Evolutionary conservation across 495 filamentous ascomycete species (phyloP), one percentile per base, ranked within the genome.

Genomic region (Xylaria intraflava): DNA sequence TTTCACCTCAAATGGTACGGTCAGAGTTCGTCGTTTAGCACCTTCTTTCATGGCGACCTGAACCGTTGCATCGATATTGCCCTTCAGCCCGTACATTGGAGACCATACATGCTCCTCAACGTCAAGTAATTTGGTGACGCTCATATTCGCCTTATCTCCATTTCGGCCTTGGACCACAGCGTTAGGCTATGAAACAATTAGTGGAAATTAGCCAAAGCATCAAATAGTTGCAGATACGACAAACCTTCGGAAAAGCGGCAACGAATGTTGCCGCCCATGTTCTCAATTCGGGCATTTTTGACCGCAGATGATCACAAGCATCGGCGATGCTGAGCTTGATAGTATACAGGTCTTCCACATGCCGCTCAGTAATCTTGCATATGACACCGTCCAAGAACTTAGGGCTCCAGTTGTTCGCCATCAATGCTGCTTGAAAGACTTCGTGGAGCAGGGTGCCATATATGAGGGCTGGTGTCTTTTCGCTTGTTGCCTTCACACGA

Each of bases 31-130:
- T 29, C 58, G 81, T 59, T 43, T 69, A 66, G 22, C 73, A 61
- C 53, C 79, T 26, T 95, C 89, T 38, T 82, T 68, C 72, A 94
- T 86, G 5, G 79, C 80, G n/a, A 92, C 83, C 70, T 97, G 88
- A 11, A 98, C 86, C 4, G 93, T 97, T n/a, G 93, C 93, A 72
- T 98, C 93, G 51, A 98, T 89, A 65, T 96, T 97, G 27, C 93
- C 93, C 71, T 98, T 97, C 6, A 98, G 76, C 0, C 93, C 93
- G 64, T 92, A 97, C 83, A 88, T 89, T 6, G 93, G 93, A 14
- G 93, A 96, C 93, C 91, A 96, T 33, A 96, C 80, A 61, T 96
- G 91, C 67, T 98, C 93, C 68, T 98, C 93, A 19, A 97, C 89
- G 62, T 96, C 93, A 38, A 98, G 83, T 30, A 98, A 73, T 65